Base-by-base conservation (phyloP, 202 grass and related monocot species). In the Carex sylvatica region DNA sequence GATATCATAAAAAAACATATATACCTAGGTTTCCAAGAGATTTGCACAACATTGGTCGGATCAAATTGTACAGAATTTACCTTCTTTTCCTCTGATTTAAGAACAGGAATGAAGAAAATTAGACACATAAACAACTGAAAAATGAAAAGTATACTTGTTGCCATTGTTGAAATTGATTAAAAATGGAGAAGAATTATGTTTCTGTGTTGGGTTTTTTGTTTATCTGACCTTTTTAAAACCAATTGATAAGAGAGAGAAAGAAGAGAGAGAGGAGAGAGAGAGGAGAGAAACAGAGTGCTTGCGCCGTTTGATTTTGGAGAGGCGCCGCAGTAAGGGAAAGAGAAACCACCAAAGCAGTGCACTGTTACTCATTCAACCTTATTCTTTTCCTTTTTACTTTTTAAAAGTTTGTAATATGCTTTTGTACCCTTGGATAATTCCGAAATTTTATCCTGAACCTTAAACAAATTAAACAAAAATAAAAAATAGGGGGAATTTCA, bases 11-110 rank as follows among this genome's bases (percentile, higher is more conserved):
- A 33, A 46, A 49, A 2, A 35, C 46, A 33, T 35, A 58, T 1
- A 4, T 51, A 94, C 92, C 94, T 97, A 2, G 94, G 94, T 53
- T 90, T 84, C 95, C 89, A 93, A n/a, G 92, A 93, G 55, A 93
- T 77, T 84, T 98, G 95, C 38, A 79, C 85, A 64, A 93, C 95
- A 12, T 88, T 83, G 40, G 78, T 67, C 76, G 87, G 95, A 61
- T 98, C 91, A 82, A 89, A 93, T 78, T 87, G 87, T 7, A 67
- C 80, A 26, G 28, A 65, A 78, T 74, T 53, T 49, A 30, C 4
- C 53, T 77, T 38, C 9, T 12, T 59, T 30, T 14, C 78, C 7
- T 65, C 61, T 49, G 60, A 65, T 65, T 24, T 53, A 70, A 82
- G 49, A 82, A 70, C 23, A 18, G 80, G 42, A 30, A 70, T 38